phyloP scores from a whole-genome alignment of 129 eudicot genomes.

The Cynara cardunculus region DNA sequence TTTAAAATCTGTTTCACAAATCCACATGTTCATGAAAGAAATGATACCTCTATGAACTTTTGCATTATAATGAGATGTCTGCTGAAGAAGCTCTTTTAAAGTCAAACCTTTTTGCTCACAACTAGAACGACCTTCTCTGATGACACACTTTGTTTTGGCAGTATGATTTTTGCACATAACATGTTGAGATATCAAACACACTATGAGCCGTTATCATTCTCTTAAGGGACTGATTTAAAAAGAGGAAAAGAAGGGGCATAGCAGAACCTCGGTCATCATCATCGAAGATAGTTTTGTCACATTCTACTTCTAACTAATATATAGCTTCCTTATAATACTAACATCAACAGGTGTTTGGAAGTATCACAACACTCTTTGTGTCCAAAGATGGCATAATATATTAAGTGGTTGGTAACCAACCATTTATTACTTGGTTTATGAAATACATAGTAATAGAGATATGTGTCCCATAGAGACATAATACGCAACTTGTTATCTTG shows the following conservation, averaged over 20 bases:
- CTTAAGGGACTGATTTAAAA: neutral
- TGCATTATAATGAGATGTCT: constrained; percentile 83
- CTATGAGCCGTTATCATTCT: neutral
- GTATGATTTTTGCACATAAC: constrained; percentile 58
- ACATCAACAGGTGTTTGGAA: too few relatives aligned
- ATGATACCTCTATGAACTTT: constrained; percentile 82
- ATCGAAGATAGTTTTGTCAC: neutral
- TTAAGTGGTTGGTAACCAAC: too few relatives aligned
- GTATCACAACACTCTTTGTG: too few relatives aligned
- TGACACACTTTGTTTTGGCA: constrained; percentile 93
- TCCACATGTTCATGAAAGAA: neutral
- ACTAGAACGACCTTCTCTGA: constrained; percentile 82
- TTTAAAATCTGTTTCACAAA: neutral
- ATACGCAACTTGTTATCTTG: too few relatives aligned
- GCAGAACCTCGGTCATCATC: neutral
- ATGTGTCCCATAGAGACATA: too few relatives aligned
- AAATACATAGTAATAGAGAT: too few relatives aligned
- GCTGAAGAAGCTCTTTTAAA: constrained; percentile 88
- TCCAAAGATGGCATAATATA: too few relatives aligned
- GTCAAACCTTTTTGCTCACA: constrained; percentile 84
- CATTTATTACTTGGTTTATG: too few relatives aligned
- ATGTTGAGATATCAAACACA: neutral
- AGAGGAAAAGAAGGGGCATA: neutral
- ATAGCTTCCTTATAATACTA: neutral
- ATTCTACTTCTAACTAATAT: neutral